Evolutionary conservation across 225 moss, liverwort and hornwort species (phyloP), one percentile per base, ranked within the genome.

Genomic region (Rhytidiadelphus loreus): DNA sequence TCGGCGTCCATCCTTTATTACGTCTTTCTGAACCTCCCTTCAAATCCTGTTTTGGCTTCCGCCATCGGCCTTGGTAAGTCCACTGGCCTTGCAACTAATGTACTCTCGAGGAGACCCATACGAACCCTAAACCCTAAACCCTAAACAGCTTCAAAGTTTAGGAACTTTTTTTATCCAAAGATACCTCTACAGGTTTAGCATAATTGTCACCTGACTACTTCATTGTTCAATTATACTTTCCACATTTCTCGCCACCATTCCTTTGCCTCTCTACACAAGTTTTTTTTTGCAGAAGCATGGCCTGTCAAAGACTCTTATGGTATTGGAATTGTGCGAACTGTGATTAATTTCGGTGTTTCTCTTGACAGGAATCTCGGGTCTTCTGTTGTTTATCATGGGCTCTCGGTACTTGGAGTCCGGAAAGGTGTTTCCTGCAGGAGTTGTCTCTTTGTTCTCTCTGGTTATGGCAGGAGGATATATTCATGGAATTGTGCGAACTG

Each of bases 401-500:
- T 92, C 96, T 85, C 92, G 98, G 70, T 98, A 87, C 85, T 76
- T 90, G 93, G 95, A 95, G 37, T 97, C 98, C 26, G 96, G 98
- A 82, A 98, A 97, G 91, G 95, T 98, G 35, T 95, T 98, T 90
- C 98, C 98, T 69, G 95, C 97, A 12, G 98, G 98, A 66, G 92
- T 98, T 15, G 96, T 98, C 52, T 91, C 98, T 79, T 88, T 96
- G 80, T 92, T 95, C 91, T 98, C 98, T 62, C 91, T 98, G 80
- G 91, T 98, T n/a, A 98, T 98, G 98, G 86, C 96, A 89, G 98
- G 95, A 78, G 98, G 98, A 77, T 98, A 98, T 71, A 81, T 98
- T 74, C 98, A 98, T 87, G 98, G 98, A 71, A 96, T 98, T 75
- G 56, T 96, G 83, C 94, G 96, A 76, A 89, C 93, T 83, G 88